phyloP scores from a whole-genome alignment of 495 filamentous ascomycete species.

The Aspergillus leporis region DNA sequence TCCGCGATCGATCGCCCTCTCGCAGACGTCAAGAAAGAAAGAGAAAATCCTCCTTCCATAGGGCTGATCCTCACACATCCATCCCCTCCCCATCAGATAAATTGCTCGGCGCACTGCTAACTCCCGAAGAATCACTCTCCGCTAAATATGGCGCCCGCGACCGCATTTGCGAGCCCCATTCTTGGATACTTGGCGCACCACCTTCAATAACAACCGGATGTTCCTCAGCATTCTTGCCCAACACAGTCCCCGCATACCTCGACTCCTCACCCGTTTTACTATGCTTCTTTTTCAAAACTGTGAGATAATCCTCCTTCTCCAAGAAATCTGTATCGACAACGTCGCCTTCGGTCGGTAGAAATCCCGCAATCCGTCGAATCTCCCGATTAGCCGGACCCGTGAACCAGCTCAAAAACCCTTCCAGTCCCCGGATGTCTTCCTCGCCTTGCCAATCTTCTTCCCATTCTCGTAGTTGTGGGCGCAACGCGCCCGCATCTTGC shows the following conservation, averaged over 20 bases:
- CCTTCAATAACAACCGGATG: constrained; percentile 71
- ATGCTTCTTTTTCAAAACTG: constrained; percentile 78
- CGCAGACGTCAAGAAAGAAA: neutral
- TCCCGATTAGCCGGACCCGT: constrained; percentile 65
- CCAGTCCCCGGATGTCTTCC: constrained; percentile 74
- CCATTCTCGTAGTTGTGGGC: constrained; percentile 57
- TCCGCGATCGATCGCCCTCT: no score
- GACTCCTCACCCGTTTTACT: constrained; percentile 80
- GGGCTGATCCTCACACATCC: constrained; percentile 33
- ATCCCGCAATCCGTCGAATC: constrained; percentile 68
- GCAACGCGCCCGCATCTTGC: constrained; percentile 69
- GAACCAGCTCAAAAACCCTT: constrained; percentile 73
- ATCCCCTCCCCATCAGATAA: constrained; percentile 41
- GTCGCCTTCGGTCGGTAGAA: constrained; percentile 46
- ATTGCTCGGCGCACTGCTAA: constrained; percentile 47
- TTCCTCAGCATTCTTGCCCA: constrained; percentile 70
- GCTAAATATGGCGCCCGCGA: constrained; percentile 31
- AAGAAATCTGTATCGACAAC: constrained; percentile 47
- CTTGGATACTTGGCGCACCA: constrained; percentile 63
- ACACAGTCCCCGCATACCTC: constrained; percentile 73
- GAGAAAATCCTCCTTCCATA: constrained; percentile 2
- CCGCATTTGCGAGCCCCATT: constrained; percentile 57
- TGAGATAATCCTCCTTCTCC: constrained; percentile 72
- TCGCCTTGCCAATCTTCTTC: constrained; percentile 59
- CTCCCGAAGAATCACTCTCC: constrained; percentile 40